Conservation (phyloP, 495 filamentous ascomycete species). For the Tuber aestivum region DNA sequence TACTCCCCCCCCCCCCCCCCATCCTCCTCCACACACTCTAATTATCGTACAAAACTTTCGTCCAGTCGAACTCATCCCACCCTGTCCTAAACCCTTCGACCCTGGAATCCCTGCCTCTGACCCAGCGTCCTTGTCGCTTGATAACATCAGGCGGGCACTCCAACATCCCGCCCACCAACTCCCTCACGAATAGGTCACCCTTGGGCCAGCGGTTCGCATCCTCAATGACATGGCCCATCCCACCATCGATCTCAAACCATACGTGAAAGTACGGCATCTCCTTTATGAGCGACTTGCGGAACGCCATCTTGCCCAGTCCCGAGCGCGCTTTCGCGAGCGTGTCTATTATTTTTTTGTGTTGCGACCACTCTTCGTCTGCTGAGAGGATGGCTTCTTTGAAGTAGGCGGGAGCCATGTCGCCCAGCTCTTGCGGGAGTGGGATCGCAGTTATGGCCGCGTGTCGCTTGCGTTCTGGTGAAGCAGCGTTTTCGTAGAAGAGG, state of each 20-base stretch:
- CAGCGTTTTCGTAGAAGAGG: slow-evolving; percentile 96
- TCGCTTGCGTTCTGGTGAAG: slow-evolving; percentile 64
- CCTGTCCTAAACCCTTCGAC: slow-evolving; percentile 72
- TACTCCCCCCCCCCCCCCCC: background rate
- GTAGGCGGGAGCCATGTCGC: slow-evolving; percentile 85
- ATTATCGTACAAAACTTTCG: slow-evolving; percentile 63
- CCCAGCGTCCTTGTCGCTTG: slow-evolving; percentile 87
- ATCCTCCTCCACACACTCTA: slow-evolving; percentile 11
- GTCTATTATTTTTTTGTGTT: slow-evolving; percentile 90
- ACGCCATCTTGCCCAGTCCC: slow-evolving; percentile 70
- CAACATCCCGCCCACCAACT: slow-evolving; percentile 89
- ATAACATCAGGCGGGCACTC: slow-evolving; percentile 77
- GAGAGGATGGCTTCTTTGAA: slow-evolving; percentile 91
- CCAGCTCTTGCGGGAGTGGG: slow-evolving; percentile 78
- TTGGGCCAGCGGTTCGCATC: slow-evolving; percentile 80
- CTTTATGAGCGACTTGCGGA: slow-evolving; percentile 75
- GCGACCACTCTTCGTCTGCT: slow-evolving; percentile 85
- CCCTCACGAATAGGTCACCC: slow-evolving; percentile 88
- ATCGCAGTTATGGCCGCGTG: slow-evolving; percentile 84
- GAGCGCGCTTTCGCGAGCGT: slow-evolving; percentile 62
- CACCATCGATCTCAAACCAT: slow-evolving; percentile 90
- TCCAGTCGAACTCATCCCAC: slow-evolving; percentile 97
- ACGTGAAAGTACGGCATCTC: slow-evolving; percentile 99
- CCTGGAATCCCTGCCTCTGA: slow-evolving; percentile 61
- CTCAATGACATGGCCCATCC: slow-evolving; percentile 87